These are phyloP conservation scores for Sphagnum magellanicum DNA, from an alignment of 228 moss, liverwort and hornwort genomes.

Conservation along the genomic window DNA sequence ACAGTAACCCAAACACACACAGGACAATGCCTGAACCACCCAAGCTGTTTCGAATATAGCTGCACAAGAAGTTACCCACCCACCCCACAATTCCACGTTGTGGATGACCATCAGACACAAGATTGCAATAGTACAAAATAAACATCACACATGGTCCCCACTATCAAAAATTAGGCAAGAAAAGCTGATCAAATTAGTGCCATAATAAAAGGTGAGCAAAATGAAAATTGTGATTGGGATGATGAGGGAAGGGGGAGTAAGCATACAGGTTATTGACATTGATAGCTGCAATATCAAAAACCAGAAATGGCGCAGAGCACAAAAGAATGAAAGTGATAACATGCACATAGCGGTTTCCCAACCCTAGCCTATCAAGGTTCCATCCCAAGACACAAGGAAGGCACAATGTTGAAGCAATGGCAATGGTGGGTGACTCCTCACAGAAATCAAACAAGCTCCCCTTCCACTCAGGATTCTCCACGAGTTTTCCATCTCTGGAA, in stretches of 20 bases:
- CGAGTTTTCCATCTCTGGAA: constrained; percentile 42
- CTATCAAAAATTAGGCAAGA: background rate
- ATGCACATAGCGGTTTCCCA: constrained; percentile 81
- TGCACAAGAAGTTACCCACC: background rate
- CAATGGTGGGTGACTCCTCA: constrained; percentile 40
- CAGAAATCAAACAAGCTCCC: constrained; percentile 51
- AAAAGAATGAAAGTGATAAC: constrained; percentile 67
- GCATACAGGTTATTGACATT: constrained; percentile 46
- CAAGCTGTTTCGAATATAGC: constrained; percentile 46
- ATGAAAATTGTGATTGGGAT: background rate
- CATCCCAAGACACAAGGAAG: constrained; percentile 80
- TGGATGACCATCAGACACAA: constrained; percentile 1
- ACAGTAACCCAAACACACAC: constrained; percentile 67
- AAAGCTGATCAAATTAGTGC: background rate
- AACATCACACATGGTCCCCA: background rate
- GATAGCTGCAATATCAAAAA: constrained; percentile 73
- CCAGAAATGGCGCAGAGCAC: constrained; percentile 67
- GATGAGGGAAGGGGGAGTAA: background rate
- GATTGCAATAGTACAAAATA: background rate
- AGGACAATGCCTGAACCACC: constrained; percentile 55
- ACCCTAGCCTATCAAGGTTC: constrained; percentile 81
- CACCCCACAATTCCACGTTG: no score
- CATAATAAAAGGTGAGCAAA: background rate
- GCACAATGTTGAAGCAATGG: constrained; percentile 49
- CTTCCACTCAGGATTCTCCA: constrained; percentile 62